Evolutionary conservation across 2,329 filamentous ascomycete genomes (phyloP), one percentile per base, ranked within the genome.

Genomic region (Myriosclerotinia scirpicola): DNA sequence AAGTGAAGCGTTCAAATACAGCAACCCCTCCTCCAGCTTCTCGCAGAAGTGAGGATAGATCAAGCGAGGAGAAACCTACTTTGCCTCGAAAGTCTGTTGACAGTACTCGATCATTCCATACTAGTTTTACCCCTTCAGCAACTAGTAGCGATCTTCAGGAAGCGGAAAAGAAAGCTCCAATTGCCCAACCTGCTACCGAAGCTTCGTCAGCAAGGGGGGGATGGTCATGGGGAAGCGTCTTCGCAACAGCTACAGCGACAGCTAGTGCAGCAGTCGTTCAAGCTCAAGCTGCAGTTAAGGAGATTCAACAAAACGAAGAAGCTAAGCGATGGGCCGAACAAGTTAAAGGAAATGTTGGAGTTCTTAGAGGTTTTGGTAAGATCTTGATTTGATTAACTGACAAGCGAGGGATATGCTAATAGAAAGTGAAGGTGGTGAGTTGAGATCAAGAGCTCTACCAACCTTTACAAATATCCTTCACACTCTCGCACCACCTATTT

Each of bases 251-350:
- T 36, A 81, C 58, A 50, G 58, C 58, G 34, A 93, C 93, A 46
- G 85, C 81, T 36, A 81, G 75, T 71, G 89, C 90, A n/a, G 91
- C 90, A 36, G 88, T 96, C 79, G 96, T 96, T 82, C 92, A 94
- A 78, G 94, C 95, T 56, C 93, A 97, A 79, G 92, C 90, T 9
- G 90, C 93, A 0, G 93, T 96, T 71, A 96, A 94, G 77, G 92
- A 98, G 78, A 93, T 99, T 58, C 92, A 97, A 77, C 90, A 95
- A 76, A 97, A 96, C 74, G 93, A 98, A 76, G 95, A 99, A 78
- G 95, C 94, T 62, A 93, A 94, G 81, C 91, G 92, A 77, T 99
- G 94, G 93, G 92, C 93, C 1, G 91, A 97, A 64, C 94, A 98
- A 77, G 90, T 98, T 65, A 89, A 89, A 75, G 93, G 93, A 68